A percentile compares a stretch with the other conserved stretches of the same genome.
These are phyloP conservation scores for Cerioporus squamosus DNA, from an alignment of 1,284 basidiomycete species.

Conservation along the genomic window DNA sequence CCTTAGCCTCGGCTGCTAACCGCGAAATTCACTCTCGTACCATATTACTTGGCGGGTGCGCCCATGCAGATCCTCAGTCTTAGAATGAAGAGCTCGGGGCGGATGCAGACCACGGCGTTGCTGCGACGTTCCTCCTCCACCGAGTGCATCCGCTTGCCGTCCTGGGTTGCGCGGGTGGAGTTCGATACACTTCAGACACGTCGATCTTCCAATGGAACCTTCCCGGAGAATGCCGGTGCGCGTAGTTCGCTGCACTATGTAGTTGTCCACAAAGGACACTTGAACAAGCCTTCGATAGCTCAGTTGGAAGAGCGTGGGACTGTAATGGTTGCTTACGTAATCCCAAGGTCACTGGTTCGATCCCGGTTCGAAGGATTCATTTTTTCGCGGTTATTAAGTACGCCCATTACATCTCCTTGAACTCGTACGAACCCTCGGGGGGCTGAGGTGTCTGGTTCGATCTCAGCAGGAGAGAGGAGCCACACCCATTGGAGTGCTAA, in stretches of 20 bases:
- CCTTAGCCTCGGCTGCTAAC: conserved; percentile 13
- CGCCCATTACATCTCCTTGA: too few relatives aligned
- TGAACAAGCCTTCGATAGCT: conserved; percentile 21
- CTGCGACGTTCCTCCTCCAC: neutral
- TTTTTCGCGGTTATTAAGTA: neutral
- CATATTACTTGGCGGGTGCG: conserved; percentile 4
- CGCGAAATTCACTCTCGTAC: conserved; percentile 20
- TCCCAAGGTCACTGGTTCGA: conserved; percentile 21
- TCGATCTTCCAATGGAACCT: conserved; percentile 6
- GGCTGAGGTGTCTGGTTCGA: too few relatives aligned
- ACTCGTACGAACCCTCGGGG: too few relatives aligned
- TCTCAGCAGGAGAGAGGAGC: too few relatives aligned
- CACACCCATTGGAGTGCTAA: too few relatives aligned
- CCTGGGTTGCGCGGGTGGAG: neutral
- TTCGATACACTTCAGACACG: neutral
- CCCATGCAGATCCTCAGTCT: conserved; percentile 11
- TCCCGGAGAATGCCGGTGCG: neutral
- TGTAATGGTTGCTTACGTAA: conserved; percentile 17
- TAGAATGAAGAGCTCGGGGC: too few relatives aligned
- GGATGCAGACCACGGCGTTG: neutral
- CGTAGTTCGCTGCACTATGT: too few relatives aligned
- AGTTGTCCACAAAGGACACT: too few relatives aligned
- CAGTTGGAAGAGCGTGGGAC: conserved; percentile 27
- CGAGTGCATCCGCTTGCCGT: neutral
- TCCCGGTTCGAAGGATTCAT: conserved; percentile 19